phyloP scores from a whole-genome alignment of 2,329 filamentous ascomycete species.

The Zopfia rhizophila region DNA sequence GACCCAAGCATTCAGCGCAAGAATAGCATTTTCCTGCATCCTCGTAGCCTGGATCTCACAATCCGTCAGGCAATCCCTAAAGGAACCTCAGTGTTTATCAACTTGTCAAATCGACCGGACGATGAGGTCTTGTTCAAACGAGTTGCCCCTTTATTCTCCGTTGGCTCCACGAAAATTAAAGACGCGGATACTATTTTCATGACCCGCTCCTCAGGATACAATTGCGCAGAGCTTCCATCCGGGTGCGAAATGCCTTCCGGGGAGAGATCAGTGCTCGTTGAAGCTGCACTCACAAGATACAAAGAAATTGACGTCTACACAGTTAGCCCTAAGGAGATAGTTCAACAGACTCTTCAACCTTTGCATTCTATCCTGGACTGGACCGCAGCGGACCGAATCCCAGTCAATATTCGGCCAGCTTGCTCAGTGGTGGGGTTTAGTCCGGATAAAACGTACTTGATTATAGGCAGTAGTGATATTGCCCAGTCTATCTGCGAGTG shows the following conservation, averaged over 20 bases:
- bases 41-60: conserved; percentile 7
- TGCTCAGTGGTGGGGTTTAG: conserved; percentile 7
- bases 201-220: conserved; percentile 3
- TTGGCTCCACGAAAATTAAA: conserved; percentile 2
- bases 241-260: no score
- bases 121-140: conserved; percentile 18
- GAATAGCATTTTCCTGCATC: conserved; percentile 11
- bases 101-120: conserved; percentile 12
- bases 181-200: conserved; percentile 10
- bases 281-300: no score
- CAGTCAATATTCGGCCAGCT: conserved; percentile 12
- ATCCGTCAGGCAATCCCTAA: conserved; percentile 12
- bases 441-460: conserved; percentile 25
- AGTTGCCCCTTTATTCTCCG: background rate
- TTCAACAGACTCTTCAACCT: background rate
- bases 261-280: no score
- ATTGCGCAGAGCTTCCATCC: background rate
- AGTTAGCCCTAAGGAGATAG: conserved; percentile 7
- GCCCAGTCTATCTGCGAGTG: conserved; percentile 25
- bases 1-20: background rate
- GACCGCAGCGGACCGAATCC: conserved; percentile 5
- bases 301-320: background rate
- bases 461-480: conserved; percentile 31
- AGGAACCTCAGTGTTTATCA: conserved; percentile 10
- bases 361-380: conserved; percentile 17